Base-by-base conservation (phyloP, 148 eudicot genomes). In the Silene conica region DNA sequence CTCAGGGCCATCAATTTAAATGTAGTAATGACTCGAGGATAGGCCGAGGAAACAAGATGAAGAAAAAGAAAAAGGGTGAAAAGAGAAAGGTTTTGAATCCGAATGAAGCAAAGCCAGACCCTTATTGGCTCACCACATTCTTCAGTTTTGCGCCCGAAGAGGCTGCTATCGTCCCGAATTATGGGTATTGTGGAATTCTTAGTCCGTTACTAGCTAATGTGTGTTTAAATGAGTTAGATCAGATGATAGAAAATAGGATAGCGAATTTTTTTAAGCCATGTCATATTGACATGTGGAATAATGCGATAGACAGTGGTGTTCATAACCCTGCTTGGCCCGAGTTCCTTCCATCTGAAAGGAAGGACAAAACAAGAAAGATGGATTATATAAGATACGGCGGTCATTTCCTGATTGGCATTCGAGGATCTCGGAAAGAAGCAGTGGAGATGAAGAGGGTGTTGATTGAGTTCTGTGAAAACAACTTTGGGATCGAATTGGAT, bases 311-410 rank as follows among this genome's bases (percentile, higher is more conserved):
- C 65, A 95, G 86, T 78, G 86, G 93, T 70, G 81, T 88, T 78
- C 94, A 88, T 75, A 95, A 92, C 85, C 97, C 97, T 70, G 82
- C 97, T 46, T 95, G 99, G 99, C 99, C 97, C 1, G 99, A 95
- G 85, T 95, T 95, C 84, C 96, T 95, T 46, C 99, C 97, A 3
- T 83, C 96, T n/a, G 84, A 88, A 69, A 92, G 94, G 71, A 86
- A 80, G 73, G 93, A 90, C 68, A 87, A 88, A 77, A 87, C 97
- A 1, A 87, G 85, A 46, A 95, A 86, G 76, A 92, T 95, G 97
- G 97, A 95, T 81, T 95, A 88, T 66, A 82, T 95, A 46, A 78
- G 99, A 58, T 89, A 77, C 76, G 99, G 92, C 20, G 92, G 92
- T 67, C 96, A 95, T 89, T 84, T 95, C 78, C 80, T 95, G 70